Evolutionary conservation across 2,329 filamentous ascomycete genomes (phyloP).

Genomic region (Colletotrichum godetiae): DNA sequence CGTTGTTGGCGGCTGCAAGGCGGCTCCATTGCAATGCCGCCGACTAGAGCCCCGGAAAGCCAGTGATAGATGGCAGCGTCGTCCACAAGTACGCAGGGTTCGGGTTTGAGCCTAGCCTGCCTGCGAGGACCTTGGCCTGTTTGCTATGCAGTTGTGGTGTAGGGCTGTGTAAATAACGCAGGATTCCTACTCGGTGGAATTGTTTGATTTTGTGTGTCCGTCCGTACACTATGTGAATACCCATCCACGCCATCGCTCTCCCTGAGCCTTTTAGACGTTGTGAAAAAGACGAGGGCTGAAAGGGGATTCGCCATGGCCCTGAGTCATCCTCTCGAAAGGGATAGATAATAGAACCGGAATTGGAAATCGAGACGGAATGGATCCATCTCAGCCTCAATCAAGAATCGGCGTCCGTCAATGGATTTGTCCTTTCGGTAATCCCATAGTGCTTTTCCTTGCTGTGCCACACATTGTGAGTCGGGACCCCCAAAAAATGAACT

Average conservation of each 20-base stretch:
- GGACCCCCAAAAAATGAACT: slow-evolving; percentile 11
- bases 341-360: not conserved
- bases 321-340: slow-evolving; percentile 13
- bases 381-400: slow-evolving; percentile 17
- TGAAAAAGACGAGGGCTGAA: not conserved
- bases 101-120: not conserved
- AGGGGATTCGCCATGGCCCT: not conserved
- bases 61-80: not conserved
- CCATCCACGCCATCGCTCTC: not conserved
- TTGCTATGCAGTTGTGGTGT: not conserved
- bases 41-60: slow-evolving; percentile 2
- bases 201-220: not conserved
- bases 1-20: slow-evolving; percentile 4
- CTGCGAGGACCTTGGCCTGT: not conserved
- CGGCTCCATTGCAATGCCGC: slow-evolving; percentile 6
- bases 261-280: not conserved
- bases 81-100: not conserved
- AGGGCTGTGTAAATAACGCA: not conserved
- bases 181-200: not conserved
- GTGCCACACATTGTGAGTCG: slow-evolving; percentile 24
- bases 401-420: slow-evolving; percentile 5
- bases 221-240: too few relatives aligned
- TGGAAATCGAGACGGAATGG: slow-evolving; percentile 11
- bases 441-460: slow-evolving; percentile 22
- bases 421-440: slow-evolving; percentile 3